These are phyloP conservation scores for Fusarium redolens DNA, from an alignment of 2,329 filamentous ascomycete species.

Conservation along the genomic window DNA sequence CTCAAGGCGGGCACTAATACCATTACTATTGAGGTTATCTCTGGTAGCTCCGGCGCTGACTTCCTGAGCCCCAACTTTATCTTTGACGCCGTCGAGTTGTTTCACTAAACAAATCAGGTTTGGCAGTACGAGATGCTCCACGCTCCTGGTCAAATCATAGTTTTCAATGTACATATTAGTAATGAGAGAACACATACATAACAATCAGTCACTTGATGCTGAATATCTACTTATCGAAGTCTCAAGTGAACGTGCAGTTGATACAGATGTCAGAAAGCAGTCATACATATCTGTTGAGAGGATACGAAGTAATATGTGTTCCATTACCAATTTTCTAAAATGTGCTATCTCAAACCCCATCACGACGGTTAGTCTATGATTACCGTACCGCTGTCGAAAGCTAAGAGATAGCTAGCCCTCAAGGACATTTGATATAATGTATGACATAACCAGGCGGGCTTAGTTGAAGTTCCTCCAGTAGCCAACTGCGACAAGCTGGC, in stretches of 20 bases:
- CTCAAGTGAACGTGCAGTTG: neutral
- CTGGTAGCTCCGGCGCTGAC: slow-evolving; percentile 65
- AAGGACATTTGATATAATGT: neutral
- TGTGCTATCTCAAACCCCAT: neutral
- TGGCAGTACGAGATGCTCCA: neutral
- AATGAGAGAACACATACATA: slow-evolving; percentile 8
- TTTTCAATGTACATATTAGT: slow-evolving; percentile 39
- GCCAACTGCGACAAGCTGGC: slow-evolving; percentile 17
- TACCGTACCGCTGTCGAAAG: neutral
- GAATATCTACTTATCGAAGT: neutral
- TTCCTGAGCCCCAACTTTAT: slow-evolving; percentile 69
- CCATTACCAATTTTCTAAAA: neutral
- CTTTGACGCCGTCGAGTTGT: slow-evolving; percentile 46
- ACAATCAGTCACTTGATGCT: neutral
- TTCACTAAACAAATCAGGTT: slow-evolving; percentile 21
- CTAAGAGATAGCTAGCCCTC: neutral
- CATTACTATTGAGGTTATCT: slow-evolving; percentile 69
- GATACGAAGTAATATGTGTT: neutral
- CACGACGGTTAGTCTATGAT: neutral
- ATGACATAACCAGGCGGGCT: neutral
- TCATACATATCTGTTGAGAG: neutral
- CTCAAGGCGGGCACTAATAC: slow-evolving; percentile 71
- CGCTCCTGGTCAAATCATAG: neutral
- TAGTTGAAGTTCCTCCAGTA: neutral
- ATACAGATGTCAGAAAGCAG: neutral